Evolutionary conservation across 2,329 filamentous ascomycete species (phyloP).

Genomic region (Daldinia sp.): DNA sequence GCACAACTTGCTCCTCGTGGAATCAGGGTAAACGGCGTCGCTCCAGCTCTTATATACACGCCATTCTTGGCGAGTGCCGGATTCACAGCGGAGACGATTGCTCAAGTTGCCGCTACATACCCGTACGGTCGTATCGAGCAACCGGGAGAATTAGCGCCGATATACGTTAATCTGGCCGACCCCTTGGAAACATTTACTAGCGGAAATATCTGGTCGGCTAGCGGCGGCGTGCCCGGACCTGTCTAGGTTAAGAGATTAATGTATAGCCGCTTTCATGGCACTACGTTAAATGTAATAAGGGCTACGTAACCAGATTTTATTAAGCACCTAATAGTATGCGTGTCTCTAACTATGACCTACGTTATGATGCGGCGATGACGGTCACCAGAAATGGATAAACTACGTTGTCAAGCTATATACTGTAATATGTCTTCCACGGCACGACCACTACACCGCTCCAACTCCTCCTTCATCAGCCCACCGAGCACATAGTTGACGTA

Average conservation of each 20-base stretch:
- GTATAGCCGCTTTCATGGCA: not conserved
- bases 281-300: not conserved
- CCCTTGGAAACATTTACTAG: constrained; percentile 1
- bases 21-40: not conserved
- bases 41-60: not conserved
- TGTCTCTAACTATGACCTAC: no score
- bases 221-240: not conserved
- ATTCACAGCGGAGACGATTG: not conserved
- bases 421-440: no score
- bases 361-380: no score
- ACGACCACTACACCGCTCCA: no score
- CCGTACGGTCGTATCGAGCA: constrained; percentile 3
- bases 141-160: constrained; percentile 4
- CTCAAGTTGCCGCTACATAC: not conserved
- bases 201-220: not conserved
- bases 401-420: no score
- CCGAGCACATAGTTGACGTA: no score
- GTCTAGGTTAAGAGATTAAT: not conserved
- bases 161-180: constrained; percentile 2
- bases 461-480: no score
- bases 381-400: no score
- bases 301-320: no score
- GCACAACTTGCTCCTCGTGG: not conserved
- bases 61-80: not conserved
- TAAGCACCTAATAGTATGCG: no score